Conservation (phyloP, 2,329 filamentous ascomycete genomes). For the Cercospora zeina region DNA sequence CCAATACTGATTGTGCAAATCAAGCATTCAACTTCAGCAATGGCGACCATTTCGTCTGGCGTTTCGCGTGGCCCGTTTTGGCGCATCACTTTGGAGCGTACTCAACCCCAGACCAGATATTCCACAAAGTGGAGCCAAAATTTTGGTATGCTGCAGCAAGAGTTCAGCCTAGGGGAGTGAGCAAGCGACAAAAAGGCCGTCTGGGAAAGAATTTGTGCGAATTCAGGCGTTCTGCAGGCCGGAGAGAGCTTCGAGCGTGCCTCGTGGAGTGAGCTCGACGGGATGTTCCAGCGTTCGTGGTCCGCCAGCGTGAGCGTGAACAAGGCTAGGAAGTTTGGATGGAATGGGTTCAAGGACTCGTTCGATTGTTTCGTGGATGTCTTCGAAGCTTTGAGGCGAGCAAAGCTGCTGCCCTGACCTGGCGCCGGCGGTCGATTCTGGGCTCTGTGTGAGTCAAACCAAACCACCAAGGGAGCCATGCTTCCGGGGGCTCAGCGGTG, state of each 20-base stretch:
- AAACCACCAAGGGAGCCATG: too few relatives aligned
- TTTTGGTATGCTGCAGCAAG: slow-evolving; percentile 42
- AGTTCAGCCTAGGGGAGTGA: slow-evolving; percentile 48
- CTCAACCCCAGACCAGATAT: slow-evolving; percentile 22
- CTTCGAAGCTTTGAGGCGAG: slow-evolving; percentile 40
- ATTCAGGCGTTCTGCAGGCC: slow-evolving; percentile 42
- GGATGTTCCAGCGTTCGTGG: slow-evolving; percentile 48
- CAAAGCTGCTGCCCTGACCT: not conserved
- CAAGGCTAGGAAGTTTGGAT: slow-evolving; percentile 51
- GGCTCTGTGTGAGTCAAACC: too few relatives aligned
- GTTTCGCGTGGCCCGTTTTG: slow-evolving; percentile 47
- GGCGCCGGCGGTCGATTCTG: not conserved
- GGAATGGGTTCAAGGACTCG: slow-evolving; percentile 45
- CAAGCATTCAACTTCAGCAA: slow-evolving; percentile 49
- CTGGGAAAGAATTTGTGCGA: slow-evolving; percentile 43
- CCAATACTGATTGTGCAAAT: slow-evolving; percentile 38
- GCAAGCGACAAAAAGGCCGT: slow-evolving; percentile 42
- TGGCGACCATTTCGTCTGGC: slow-evolving; percentile 44
- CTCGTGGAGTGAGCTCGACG: slow-evolving; percentile 49
- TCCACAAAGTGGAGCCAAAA: slow-evolving; percentile 30
- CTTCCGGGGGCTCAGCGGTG: too few relatives aligned
- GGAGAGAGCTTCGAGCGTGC: slow-evolving; percentile 45
- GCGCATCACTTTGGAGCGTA: slow-evolving; percentile 42
- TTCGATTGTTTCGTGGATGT: slow-evolving; percentile 44
- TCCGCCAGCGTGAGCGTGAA: slow-evolving; percentile 48